These are phyloP conservation scores for Xylaria sp. DNA, from an alignment of 2,329 filamentous ascomycete species.

Conservation along the genomic window DNA sequence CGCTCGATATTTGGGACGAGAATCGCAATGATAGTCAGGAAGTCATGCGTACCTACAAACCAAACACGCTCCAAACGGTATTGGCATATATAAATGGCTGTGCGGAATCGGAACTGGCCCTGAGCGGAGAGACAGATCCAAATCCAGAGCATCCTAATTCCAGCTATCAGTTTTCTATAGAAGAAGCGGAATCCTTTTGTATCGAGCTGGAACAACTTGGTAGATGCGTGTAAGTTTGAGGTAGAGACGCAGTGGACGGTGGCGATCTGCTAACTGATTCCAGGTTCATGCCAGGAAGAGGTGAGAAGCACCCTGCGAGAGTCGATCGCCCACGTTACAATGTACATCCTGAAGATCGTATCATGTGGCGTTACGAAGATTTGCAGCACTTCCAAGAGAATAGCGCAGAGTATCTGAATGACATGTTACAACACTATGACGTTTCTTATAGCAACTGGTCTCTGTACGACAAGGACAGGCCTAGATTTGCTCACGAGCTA, in stretches of 20 bases:
- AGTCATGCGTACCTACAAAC: slow-evolving; percentile 17
- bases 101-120: slow-evolving; percentile 27
- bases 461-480: slow-evolving; percentile 23
- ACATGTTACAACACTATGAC: slow-evolving; percentile 33
- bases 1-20: slow-evolving; percentile 33
- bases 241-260: neutral
- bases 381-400: neutral
- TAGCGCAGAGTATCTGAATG: slow-evolving; percentile 23
- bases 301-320: slow-evolving; percentile 11
- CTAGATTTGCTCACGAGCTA: slow-evolving; percentile 33
- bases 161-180: slow-evolving; percentile 47
- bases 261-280: slow-evolving; percentile 33
- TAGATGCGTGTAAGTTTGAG: slow-evolving; percentile 46
- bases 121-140: slow-evolving; percentile 17
- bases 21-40: slow-evolving; percentile 6
- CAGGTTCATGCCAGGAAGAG: slow-evolving; percentile 32
- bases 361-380: slow-evolving; percentile 46
- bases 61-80: slow-evolving; percentile 35
- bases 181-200: slow-evolving; percentile 42
- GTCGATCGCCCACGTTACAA: slow-evolving; percentile 41
- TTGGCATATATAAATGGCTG: slow-evolving; percentile 47
- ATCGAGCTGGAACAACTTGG: slow-evolving; percentile 36
- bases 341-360: slow-evolving; percentile 48
- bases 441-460: slow-evolving; percentile 32
- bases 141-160: slow-evolving; percentile 43